A percentile compares a stretch with the other conserved stretches of the same genome.
Conservation (phyloP, 2,329 filamentous ascomycete species). For the Periconia sp. region DNA sequence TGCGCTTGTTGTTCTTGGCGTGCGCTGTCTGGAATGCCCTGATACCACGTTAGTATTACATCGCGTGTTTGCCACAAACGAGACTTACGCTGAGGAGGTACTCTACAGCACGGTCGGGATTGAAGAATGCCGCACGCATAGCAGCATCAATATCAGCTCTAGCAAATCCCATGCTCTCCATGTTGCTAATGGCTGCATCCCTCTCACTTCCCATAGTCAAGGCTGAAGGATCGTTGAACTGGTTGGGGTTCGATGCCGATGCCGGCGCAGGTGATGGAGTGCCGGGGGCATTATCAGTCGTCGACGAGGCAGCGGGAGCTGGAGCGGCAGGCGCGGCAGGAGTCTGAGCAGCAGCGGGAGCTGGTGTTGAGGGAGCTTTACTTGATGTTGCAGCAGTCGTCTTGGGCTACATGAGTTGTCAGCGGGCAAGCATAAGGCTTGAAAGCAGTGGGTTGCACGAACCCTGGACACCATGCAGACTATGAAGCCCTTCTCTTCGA, state of each 20-base stretch:
- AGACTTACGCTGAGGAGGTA: constrained; percentile 80
- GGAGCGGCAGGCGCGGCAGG: constrained; percentile 57
- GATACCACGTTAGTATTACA: constrained; percentile 21
- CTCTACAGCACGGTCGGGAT: constrained; percentile 95
- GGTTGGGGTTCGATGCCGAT: constrained; percentile 39
- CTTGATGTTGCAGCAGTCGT: constrained; percentile 53
- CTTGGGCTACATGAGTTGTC: constrained; percentile 65
- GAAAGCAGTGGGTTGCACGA: constrained; percentile 26
- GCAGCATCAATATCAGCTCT: constrained; percentile 86
- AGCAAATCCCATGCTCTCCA: constrained; percentile 97
- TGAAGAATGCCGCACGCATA: constrained; percentile 95
- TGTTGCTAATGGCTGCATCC: constrained; percentile 79
- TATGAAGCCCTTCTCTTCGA: constrained; percentile 99
- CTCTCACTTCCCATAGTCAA: constrained; percentile 83
- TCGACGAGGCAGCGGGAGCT: constrained; percentile 44
- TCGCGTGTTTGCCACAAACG: constrained; percentile 1
- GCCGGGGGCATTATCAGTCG: constrained; percentile 52
- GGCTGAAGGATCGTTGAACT: constrained; percentile 74
- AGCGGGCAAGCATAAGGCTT: constrained; percentile 12
- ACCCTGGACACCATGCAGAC: constrained; percentile 99
- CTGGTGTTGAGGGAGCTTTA: constrained; percentile 61
- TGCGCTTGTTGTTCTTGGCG: constrained; percentile 64
- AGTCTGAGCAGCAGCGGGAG: constrained; percentile 50
- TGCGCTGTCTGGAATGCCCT: constrained; percentile 90
- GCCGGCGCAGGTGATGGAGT: constrained; percentile 54